A percentile compares a stretch with the other conserved stretches of the same genome.
phyloP scores from a whole-genome alignment of 225 moss, liverwort and hornwort species.

The Pleurozium schreberi region DNA sequence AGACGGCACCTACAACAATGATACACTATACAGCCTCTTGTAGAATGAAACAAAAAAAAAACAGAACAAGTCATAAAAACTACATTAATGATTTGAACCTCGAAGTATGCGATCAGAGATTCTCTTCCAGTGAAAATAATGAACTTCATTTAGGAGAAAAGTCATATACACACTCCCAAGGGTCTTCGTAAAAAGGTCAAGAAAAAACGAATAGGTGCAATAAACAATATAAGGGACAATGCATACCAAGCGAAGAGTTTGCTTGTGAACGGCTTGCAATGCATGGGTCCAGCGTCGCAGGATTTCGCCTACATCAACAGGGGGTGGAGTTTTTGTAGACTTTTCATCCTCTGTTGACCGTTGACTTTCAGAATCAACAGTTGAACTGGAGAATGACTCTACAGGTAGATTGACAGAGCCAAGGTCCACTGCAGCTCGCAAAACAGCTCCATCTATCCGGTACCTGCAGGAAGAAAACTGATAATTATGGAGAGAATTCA shows the following conservation, averaged over 20 bases:
- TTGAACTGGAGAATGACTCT: slow-evolving; percentile 22
- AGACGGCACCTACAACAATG: background rate
- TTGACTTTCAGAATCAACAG: slow-evolving; percentile 31
- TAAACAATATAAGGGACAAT: background rate
- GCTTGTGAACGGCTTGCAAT: slow-evolving; percentile 82
- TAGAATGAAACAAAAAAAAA: background rate
- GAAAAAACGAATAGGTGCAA: background rate
- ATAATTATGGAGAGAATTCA: background rate
- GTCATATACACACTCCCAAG: background rate
- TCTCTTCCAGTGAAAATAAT: background rate
- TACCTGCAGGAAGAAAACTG: slow-evolving; percentile 39
- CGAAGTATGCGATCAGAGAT: background rate
- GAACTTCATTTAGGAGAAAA: background rate
- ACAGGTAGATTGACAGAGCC: slow-evolving; percentile 50
- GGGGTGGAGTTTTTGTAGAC: slow-evolving; percentile 62
- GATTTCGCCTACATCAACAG: slow-evolving; percentile 87
- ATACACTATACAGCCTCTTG: background rate
- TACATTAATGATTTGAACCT: background rate
- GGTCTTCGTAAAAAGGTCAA: background rate
- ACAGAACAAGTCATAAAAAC: background rate
- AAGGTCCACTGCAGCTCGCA: slow-evolving; percentile 83
- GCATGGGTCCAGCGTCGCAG: slow-evolving; percentile 96
- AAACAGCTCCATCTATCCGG: slow-evolving; percentile 80
- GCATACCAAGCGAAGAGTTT: slow-evolving; percentile 82
- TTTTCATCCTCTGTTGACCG: slow-evolving; percentile 58